Evolutionary conservation across 2,329 filamentous ascomycete species (phyloP), one percentile per base, ranked within the genome.

Genomic region (Colletotrichum melonis): DNA sequence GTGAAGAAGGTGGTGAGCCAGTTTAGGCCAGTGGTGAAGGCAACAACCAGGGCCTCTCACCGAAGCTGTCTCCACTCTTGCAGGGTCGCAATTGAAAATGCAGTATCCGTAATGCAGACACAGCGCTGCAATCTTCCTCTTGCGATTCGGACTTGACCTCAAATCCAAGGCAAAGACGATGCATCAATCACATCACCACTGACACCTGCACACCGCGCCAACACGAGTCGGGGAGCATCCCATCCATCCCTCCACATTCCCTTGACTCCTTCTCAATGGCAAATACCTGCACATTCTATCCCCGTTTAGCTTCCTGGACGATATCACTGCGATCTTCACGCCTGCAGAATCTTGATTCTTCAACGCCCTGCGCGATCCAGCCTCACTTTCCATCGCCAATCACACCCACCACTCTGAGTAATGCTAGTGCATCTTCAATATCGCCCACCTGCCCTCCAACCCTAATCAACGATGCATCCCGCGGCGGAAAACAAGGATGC

Each of bases 381-480:
- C 70, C 59, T 70, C 60, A 59, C 59, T 73, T 60, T 49, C 2
- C 24, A 32, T 55, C 26, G 67, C 59, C 66, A 73, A 70, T 58
- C 55, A 63, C 70, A 42, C 59, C 14, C 24, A 22, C 16, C n/a
- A 49, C 24, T 22, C 24, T 22, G 35, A 64, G 66, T 70, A 73
- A 64, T 73, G 66, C 67, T 73, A 70, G 66, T 55, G 70, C 22
- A 38, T 35, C 14, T 26, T 8, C 22, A 2, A 22, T 22, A 49
- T 9, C 42, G 42, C 42, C 6, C 9, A 19, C 8, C 6, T 22
- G 4, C 42, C 42, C 60, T 30, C 42, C 22, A 30, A 55, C 35
- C 24, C 26, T 16, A 24, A 24, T 9, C 52, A 55, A 58, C 16
- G n/a, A 73, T 73, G 66, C 54, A 69, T 49, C n/a, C 59, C 32